phyloP scores from a whole-genome alignment of 805 yeast species.

The Metschnikowia sp. region DNA sequence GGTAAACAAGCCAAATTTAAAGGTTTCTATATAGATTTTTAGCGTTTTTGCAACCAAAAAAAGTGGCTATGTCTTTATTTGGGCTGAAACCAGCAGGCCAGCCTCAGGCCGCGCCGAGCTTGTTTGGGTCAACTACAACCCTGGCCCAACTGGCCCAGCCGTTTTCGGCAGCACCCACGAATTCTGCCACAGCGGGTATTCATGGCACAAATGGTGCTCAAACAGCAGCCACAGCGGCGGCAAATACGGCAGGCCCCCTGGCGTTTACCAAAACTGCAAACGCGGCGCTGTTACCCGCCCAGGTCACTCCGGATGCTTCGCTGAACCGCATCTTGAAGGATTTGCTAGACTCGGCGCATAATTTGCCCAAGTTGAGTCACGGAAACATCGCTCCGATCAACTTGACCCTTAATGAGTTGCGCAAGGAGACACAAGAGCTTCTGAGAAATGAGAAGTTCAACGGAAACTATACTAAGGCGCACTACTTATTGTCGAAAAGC shows the following conservation, averaged over 20 bases:
- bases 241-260: background rate
- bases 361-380: slow-evolving; percentile 57
- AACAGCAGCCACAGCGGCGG: background rate
- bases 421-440: slow-evolving; percentile 58
- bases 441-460: slow-evolving; percentile 36
- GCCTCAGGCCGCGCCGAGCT: background rate
- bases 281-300: slow-evolving; percentile 9
- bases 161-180: slow-evolving; percentile 3
- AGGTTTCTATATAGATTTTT: too few species aligned
- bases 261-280: background rate
- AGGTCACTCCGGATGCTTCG: slow-evolving; percentile 13
- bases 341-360: slow-evolving; percentile 70
- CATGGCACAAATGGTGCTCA: background rate
- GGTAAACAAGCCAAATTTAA: too few species aligned
- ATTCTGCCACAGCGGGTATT: background rate
- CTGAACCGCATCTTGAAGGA: slow-evolving; percentile 49
- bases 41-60: too few species aligned
- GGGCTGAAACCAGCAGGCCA: background rate
- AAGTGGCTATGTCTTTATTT: background rate
- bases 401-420: slow-evolving; percentile 75
- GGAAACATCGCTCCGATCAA: slow-evolving; percentile 78
- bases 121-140: slow-evolving; percentile 14
- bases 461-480: slow-evolving; percentile 62
- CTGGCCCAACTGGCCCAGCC: slow-evolving; percentile 9
- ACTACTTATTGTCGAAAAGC: slow-evolving; percentile 83